Evolutionary conservation across 2,329 filamentous ascomycete species (phyloP), one percentile per base, ranked within the genome.

Genomic region (Fusarium hainanense): DNA sequence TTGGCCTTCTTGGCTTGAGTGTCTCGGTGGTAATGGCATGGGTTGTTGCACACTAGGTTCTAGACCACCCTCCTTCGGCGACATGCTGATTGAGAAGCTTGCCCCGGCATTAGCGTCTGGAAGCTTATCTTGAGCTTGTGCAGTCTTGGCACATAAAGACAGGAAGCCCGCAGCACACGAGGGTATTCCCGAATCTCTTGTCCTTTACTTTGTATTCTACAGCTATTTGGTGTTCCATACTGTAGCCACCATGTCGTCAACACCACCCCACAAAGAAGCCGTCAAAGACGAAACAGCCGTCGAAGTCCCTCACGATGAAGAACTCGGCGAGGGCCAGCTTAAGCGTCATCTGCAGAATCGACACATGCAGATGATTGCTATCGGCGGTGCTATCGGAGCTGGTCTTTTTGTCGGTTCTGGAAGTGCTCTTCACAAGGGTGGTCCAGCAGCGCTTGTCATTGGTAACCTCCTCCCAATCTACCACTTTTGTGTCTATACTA

Each of bases 291-390:
- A 57, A 37, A 32, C 64, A 4, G 42, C 47, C 23, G 55, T 70
- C 58, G 20, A 43, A 11, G n/a, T 48, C 3, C 54, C 58, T 46
- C 67, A 68, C 18, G 68, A 70, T 65, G 67, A 70, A 23, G 68
- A 70, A 34, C 10, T 21, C 13, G 68, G 67, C 20, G 50, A 58
- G 27, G 72, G 72, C n/a, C 41, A 61, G 18, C 68, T 75, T 18
- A 55, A 75, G 58, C 86, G 93, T 75, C 90, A 89, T 77, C 82
- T 97, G 71, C 94, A 94, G 81, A 88, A 89, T 25, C 86, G 94
- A 55, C 95, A 98, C 83, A 80, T 98, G 78, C 94, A 98, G 83
- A 98, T 98, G 95, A 98, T 98, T 84, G 95, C 95, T 23, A 97
- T 98, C 69, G 92, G 73, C 32, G 72, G 72, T 58, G 73, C 73